Base-by-base conservation (phyloP, 805 yeast species). In the Candida maltosa region DNA sequence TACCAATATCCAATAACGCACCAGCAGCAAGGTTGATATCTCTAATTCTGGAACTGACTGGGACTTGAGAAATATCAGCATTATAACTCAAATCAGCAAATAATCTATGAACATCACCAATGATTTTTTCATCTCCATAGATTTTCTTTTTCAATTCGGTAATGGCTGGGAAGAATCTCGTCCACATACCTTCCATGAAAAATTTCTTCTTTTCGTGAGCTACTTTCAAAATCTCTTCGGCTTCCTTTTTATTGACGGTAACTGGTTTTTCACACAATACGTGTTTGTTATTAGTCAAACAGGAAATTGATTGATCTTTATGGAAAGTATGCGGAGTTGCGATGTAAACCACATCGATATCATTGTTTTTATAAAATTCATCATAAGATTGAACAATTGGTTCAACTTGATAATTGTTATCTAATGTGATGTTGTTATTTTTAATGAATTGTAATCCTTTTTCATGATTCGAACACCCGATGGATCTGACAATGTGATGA, bases 151-250 rank as follows among this genome's bases (percentile, higher is more conserved):
- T 51, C 31, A 58, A 56, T 14, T 48, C 42, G 2, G 39, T 20
- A 15, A 68, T 49, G 4, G 72, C 40, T 2, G 83, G 83, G 58
- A 73, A 70, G 42, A 69, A 74, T 32, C 77, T 60, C 4, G 79
- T 68, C 81, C 81, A 75, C 34, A 73, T 68, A 4, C 75, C 83
- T 51, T 78, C 84, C 80, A 78, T 71, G 24, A 78, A 54, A 40
- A 70, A 75, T 32, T 65, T 47, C 2, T 61, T 58, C 49, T 68
- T 65, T 36, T 50, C 40, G 44, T 59, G 57, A 3, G 83, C 83
- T 30, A 66, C 58, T 1, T 49, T 58, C 32, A 65, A 51, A 8
- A 76, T 47, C 26, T 62, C 69, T 19, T 54, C 44, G 5, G 75
- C 63, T 37, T 76, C 78, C 15, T 52, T 51, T 3, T 53, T 55